Percentiles rank a stretch among this genome's conserved stretches.
Conservation (phyloP, 805 yeast species). For the Pichia paraexigua region DNA sequence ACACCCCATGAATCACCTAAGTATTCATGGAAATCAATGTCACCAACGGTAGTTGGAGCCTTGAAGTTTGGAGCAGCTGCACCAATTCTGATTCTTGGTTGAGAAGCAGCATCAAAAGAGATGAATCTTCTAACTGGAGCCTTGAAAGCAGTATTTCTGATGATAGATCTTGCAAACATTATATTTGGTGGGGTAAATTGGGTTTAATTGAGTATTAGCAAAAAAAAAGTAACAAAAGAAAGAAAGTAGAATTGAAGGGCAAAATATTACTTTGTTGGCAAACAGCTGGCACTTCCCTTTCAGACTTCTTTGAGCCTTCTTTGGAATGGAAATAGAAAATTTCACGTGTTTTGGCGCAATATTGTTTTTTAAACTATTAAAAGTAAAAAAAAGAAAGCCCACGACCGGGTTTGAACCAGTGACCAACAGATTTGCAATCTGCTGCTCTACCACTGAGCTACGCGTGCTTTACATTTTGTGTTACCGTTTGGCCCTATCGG, state of each 20-base stretch:
- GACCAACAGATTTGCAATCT: slow-evolving; percentile 99
- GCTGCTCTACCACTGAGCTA: slow-evolving; percentile 99
- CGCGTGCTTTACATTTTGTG: slow-evolving; percentile 13
- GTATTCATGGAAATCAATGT: slow-evolving; percentile 79
- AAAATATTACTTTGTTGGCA: neutral
- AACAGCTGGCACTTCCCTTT: neutral
- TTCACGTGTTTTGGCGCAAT: slow-evolving; percentile 7
- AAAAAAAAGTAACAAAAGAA: neutral
- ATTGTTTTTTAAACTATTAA: neutral
- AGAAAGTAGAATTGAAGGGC: neutral
- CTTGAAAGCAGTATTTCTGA: slow-evolving; percentile 13
- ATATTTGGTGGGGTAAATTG: neutral
- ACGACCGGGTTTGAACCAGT: slow-evolving; percentile 94
- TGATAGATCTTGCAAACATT: slow-evolving; percentile 16
- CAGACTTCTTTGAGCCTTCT: neutral
- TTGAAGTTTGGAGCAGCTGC: slow-evolving; percentile 82
- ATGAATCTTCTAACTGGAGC: slow-evolving; percentile 27
- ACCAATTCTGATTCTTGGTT: slow-evolving; percentile 69
- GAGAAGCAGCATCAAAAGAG: slow-evolving; percentile 44
- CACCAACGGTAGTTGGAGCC: slow-evolving; percentile 77
- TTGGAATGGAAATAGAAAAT: neutral
- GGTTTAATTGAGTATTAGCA: neutral
- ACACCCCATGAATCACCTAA: slow-evolving; percentile 83
- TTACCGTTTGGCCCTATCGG: too few species aligned
- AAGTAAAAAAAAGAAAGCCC: slow-evolving; percentile 38